These are phyloP conservation scores for Leishmania martiniquensis DNA, from an alignment of 208 protist genomes.

Conservation along the genomic window DNA sequence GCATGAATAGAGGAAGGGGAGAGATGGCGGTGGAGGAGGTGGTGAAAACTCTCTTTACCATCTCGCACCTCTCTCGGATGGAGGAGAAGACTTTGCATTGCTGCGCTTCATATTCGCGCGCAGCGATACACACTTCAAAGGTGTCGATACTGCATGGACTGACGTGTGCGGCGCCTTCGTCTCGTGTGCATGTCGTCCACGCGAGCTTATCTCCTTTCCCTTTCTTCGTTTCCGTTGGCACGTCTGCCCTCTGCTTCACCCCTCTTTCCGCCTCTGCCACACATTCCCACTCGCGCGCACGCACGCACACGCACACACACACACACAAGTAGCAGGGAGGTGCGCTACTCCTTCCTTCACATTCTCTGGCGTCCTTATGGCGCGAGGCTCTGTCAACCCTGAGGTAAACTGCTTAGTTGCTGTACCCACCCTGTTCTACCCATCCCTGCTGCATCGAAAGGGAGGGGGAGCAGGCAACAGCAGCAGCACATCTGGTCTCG, in stretches of 20 bases:
- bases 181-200: neutral
- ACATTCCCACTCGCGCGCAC: too few species aligned
- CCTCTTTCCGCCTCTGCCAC: neutral
- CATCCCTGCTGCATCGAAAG: slow-evolving; percentile 25
- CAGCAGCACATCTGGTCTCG: neutral
- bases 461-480: neutral
- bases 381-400: neutral
- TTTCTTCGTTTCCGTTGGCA: neutral
- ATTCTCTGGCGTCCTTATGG: slow-evolving; percentile 5
- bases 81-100: neutral
- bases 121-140: neutral
- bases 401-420: slow-evolving; percentile 30
- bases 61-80: too few species aligned
- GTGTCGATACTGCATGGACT: neutral
- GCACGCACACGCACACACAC: too few species aligned
- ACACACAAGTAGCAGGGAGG: neutral
- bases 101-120: neutral
- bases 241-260: neutral
- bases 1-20: neutral
- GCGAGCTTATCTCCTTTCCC: neutral
- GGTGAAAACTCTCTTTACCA: too few species aligned
- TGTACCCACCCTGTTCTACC: slow-evolving; percentile 12
- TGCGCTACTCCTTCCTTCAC: too few species aligned
- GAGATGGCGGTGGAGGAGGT: neutral
- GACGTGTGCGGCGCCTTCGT: too few species aligned